Percentiles rank a stretch among this genome's conserved stretches.
Conservation (phyloP, 345 rosid genomes). For the Carallia brachiata region DNA sequence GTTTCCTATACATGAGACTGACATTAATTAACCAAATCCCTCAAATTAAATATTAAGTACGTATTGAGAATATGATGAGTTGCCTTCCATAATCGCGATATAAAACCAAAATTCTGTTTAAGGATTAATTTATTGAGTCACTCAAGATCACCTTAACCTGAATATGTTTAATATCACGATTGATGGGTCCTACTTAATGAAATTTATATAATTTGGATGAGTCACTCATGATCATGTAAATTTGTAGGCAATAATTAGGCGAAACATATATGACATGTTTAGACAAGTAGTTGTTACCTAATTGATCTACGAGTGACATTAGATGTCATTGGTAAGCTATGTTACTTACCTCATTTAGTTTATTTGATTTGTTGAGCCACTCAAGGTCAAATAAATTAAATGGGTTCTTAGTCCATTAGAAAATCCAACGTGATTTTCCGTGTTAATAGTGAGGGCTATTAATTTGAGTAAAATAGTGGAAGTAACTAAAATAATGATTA, state of each 20-base stretch:
- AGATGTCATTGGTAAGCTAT: neutral
- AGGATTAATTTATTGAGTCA: neutral
- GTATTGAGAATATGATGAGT: neutral
- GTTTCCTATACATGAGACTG: neutral
- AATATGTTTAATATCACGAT: neutral
- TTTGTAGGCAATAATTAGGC: neutral
- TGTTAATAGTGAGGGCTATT: neutral
- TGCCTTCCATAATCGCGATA: neutral
- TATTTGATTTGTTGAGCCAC: neutral
- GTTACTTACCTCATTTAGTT: neutral
- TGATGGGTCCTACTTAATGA: neutral
- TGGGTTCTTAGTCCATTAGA: neutral
- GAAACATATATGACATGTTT: neutral
- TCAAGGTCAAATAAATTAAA: neutral
- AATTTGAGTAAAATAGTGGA: neutral
- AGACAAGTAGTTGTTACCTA: neutral
- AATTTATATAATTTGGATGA: neutral
- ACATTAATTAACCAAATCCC: neutral
- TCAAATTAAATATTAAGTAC: neutral
- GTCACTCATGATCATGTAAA: neutral
- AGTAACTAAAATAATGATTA: neutral
- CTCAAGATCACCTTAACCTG: neutral
- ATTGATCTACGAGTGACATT: neutral
- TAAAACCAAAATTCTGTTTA: neutral
- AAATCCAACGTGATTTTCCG: neutral